Conservation (phyloP, 495 filamentous ascomycete genomes). For the Penicillium herquei region DNA sequence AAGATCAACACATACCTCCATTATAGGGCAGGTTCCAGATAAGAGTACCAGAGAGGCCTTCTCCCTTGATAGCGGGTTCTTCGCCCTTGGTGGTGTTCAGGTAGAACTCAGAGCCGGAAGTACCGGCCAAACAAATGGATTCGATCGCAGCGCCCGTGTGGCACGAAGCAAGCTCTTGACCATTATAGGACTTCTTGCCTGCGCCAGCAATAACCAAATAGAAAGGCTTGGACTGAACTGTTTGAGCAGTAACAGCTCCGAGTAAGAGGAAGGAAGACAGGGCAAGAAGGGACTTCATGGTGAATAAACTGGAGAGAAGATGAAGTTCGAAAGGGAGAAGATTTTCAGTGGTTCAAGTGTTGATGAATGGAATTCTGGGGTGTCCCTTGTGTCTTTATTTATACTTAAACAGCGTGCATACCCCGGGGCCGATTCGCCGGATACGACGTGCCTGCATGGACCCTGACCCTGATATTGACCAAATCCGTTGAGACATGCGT, state of each 20-base stretch:
- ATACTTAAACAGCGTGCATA: neutral
- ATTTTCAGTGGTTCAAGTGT: neutral
- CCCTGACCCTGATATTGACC: neutral
- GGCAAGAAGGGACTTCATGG: constrained; percentile 11
- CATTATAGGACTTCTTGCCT: constrained; percentile 28
- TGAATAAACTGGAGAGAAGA: neutral
- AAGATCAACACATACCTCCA: neutral
- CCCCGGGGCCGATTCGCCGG: neutral
- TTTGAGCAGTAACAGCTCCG: constrained; percentile 10
- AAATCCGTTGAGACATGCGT: constrained; percentile 9
- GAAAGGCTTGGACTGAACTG: constrained; percentile 30
- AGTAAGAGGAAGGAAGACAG: constrained; percentile 9
- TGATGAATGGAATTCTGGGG: neutral
- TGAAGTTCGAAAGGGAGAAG: neutral
- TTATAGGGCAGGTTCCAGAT: constrained; percentile 11
- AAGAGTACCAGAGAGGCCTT: constrained; percentile 2
- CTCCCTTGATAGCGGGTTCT: constrained; percentile 6
- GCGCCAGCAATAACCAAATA: constrained; percentile 19
- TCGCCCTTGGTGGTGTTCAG: constrained; percentile 32
- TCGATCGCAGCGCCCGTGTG: constrained; percentile 57
- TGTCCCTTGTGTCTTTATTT: neutral
- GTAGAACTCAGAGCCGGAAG: constrained; percentile 40
- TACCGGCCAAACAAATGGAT: constrained; percentile 44
- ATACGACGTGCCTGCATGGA: neutral
- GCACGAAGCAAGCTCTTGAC: constrained; percentile 45